Evolutionary conservation across 257 asterid genomes (phyloP).

Genomic region (Voacanga thouarsii): DNA sequence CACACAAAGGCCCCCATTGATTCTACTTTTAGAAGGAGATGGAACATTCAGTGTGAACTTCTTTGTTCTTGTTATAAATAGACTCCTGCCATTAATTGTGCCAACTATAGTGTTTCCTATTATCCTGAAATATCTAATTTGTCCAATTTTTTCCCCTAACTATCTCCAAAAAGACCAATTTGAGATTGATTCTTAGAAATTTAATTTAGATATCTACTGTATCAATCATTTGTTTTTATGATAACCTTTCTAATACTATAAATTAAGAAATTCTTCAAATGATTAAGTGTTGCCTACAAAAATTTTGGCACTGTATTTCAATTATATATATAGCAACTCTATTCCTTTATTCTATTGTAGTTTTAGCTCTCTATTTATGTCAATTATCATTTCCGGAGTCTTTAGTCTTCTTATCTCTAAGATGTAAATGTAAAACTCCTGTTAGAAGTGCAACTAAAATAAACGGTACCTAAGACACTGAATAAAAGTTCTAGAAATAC

Average conservation of each 20-base stretch:
- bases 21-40: conserved; percentile 23
- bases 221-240: neutral
- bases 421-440: neutral
- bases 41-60: conserved; percentile 28
- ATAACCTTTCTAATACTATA: neutral
- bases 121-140: conserved; percentile 24
- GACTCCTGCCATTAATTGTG: conserved; percentile 33
- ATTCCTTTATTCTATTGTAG: neutral
- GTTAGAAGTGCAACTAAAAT: neutral
- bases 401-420: neutral
- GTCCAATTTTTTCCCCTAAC: conserved; percentile 4
- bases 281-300: neutral
- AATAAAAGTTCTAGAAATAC: neutral
- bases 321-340: neutral
- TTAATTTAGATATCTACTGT: conserved; percentile 1
- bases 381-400: neutral
- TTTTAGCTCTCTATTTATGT: neutral
- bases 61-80: conserved; percentile 18
- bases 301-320: neutral
- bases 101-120: conserved; percentile 37
- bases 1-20: conserved; percentile 27
- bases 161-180: neutral
- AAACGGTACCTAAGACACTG: neutral
- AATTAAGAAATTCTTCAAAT: neutral
- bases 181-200: neutral